Percentiles rank a stretch among this genome's conserved stretches.
Conservation (phyloP, 176 grass and related monocot genomes). For the Alopecurus myosuroides region DNA sequence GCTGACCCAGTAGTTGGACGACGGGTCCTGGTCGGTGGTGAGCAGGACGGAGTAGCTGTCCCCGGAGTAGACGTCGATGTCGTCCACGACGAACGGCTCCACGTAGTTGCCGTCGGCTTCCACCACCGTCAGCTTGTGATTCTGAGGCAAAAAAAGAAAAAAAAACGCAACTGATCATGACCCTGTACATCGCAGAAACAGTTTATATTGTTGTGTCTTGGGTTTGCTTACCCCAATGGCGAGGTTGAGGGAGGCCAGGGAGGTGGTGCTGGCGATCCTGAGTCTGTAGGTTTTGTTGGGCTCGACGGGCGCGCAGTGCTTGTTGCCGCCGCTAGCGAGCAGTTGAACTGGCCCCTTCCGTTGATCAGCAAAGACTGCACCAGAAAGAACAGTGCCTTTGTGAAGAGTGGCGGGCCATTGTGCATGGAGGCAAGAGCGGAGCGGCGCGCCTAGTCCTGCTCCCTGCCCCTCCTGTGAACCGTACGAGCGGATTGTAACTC, state of each 20-base stretch:
- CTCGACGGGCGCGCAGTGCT: slow-evolving; percentile 48
- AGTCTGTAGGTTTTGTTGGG: slow-evolving; percentile 82
- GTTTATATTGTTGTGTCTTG: neutral
- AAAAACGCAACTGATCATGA: neutral
- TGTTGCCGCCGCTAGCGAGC: slow-evolving; percentile 55
- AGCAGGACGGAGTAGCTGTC: slow-evolving; percentile 87
- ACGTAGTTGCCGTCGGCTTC: slow-evolving; percentile 93
- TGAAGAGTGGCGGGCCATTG: no score
- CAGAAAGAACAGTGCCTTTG: no score
- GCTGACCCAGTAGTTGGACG: slow-evolving; percentile 76
- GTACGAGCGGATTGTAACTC: no score
- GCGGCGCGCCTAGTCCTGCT: no score
- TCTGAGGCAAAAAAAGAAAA: slow-evolving; percentile 27
- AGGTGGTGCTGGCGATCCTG: slow-evolving; percentile 76
- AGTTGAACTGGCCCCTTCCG: slow-evolving; percentile 72
- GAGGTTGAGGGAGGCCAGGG: slow-evolving; percentile 74
- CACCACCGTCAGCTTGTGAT: slow-evolving; percentile 80
- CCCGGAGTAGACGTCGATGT: slow-evolving; percentile 92
- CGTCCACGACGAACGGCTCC: slow-evolving; percentile 60
- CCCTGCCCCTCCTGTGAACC: no score
- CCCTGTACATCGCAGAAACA: neutral
- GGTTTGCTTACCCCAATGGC: slow-evolving; percentile 56
- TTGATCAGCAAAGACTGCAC: slow-evolving; percentile 86
- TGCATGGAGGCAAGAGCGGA: no score
- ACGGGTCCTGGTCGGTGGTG: slow-evolving; percentile 56